Conservation (phyloP, 78 protist species). For the Mastigamoeba balamuthi region DNA sequence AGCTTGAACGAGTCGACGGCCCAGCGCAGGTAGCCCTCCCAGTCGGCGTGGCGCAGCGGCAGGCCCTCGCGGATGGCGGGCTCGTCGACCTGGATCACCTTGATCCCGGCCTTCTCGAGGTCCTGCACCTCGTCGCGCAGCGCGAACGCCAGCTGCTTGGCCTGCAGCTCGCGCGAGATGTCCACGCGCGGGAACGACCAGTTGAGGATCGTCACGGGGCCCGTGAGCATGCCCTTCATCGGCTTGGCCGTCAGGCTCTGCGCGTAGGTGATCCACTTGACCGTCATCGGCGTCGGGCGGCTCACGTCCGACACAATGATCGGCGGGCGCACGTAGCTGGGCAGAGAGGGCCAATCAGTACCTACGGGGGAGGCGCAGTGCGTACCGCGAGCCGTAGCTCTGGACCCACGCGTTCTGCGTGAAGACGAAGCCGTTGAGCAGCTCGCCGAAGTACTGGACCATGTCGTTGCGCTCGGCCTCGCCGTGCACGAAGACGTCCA, state of each 20-base stretch:
- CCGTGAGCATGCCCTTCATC: conserved; percentile 80
- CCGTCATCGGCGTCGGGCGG: conserved; percentile 50
- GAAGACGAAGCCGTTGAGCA: conserved; percentile 49
- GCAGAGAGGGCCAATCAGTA: neutral
- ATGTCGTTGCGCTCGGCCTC: conserved; percentile 68
- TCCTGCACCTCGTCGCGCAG: conserved; percentile 71
- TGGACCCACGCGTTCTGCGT: conserved; percentile 71
- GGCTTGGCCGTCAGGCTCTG: conserved; percentile 50
- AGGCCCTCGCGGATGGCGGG: conserved; percentile 74
- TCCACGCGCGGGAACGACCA: conserved; percentile 76
- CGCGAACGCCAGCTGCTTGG: conserved; percentile 58
- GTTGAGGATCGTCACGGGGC: conserved; percentile 65
- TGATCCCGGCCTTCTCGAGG: conserved; percentile 41
- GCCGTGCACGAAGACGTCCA: conserved; percentile 70
- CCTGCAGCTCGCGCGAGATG: conserved; percentile 25
- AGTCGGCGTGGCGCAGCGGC: conserved; percentile 40
- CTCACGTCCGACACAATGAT: too few relatives aligned
- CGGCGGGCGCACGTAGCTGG: too few relatives aligned
- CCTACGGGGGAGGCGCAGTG: conserved; percentile 5
- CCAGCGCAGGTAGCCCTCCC: conserved; percentile 52
- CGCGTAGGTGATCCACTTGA: conserved; percentile 17
- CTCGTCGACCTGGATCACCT: conserved; percentile 66
- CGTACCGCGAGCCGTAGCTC: conserved; percentile 65
- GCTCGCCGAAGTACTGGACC: conserved; percentile 69
- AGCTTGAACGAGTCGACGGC: conserved; percentile 39